These are phyloP conservation scores for Colletotrichum tropicale DNA, from an alignment of 2,329 filamentous ascomycete genomes.

Conservation along the genomic window DNA sequence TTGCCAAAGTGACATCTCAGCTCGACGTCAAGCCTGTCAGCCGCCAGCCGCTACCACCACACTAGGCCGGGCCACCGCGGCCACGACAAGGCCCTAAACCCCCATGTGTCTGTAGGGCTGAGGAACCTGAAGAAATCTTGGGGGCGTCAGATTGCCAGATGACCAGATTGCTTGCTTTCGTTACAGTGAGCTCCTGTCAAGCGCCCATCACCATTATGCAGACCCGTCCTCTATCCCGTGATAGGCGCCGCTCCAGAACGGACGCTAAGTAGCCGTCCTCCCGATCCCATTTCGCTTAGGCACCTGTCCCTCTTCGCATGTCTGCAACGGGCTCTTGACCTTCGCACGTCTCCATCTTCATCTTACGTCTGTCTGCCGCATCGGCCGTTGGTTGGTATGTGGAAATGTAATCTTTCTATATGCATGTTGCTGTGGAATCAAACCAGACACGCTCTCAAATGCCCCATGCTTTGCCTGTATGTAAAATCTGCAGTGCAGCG, in stretches of 20 bases:
- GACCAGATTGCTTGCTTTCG: background rate
- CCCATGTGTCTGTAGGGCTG: conserved; percentile 11
- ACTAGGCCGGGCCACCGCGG: background rate
- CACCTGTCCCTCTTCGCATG: background rate
- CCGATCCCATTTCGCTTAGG: background rate
- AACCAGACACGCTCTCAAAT: conserved; percentile 8
- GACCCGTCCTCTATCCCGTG: background rate
- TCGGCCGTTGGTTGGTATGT: background rate
- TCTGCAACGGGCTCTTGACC: background rate
- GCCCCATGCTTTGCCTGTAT: background rate
- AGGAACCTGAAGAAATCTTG: background rate
- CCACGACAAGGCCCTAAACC: background rate
- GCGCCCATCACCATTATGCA: background rate
- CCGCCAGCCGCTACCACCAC: background rate
- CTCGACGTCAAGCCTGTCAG: background rate
- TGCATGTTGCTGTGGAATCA: background rate
- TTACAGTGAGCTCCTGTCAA: background rate
- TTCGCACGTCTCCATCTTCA: background rate
- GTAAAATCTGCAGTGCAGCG: background rate
- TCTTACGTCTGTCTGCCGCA: background rate
- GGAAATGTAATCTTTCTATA: background rate
- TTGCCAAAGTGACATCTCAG: background rate
- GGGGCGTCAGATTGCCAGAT: background rate
- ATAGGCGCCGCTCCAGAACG: background rate
- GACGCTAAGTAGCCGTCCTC: background rate